Base-by-base conservation (phyloP, 1,284 basidiomycete genomes). In the Neolentinus lepideus region DNA sequence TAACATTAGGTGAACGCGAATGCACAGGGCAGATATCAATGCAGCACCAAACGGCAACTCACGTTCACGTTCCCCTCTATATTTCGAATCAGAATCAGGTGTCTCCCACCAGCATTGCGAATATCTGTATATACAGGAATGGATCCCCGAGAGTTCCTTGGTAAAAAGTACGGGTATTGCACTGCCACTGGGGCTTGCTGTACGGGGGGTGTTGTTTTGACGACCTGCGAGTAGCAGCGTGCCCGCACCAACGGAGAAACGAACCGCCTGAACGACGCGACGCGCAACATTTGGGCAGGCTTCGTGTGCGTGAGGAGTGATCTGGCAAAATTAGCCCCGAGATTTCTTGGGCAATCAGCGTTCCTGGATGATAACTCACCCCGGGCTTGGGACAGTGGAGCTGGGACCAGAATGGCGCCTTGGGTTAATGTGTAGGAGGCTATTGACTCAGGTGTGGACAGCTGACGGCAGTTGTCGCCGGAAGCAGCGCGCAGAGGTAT, bases 111-210 rank as follows among this genome's bases (percentile, higher is more conserved):
- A 29, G 70, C 79, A 66, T 85, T 87, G 61, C 84, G 81, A 54
- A 86, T 67, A 67, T 89, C 85, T 38, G 84, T 80, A 67, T 88
- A 89, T 22, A 90, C 84, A 52, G 87, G 87, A 26, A 90, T 75
- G 52, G 78, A 78, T 35, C 84, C 84, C 54, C 74, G 74, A 43
- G 78, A 67, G 68, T 85, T 90, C 59, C 87, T 79, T 27, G 77
- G 75, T 53, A 90, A 73, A 57, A 77, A 79, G 69, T 88, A 90
- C 38, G 78, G 69, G 52, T 70, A 68, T 56, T 54, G 58, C 19
- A 60, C 55, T 48, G 60, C 50, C 26, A 54, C 46, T 47, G 54
- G 29, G 46, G 58, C 26, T 8, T 21, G 57, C 51, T 56, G 38
- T 16, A 58, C 27, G 55, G 55, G 6, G n/a, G 38, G 38, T n/a